Evolutionary conservation across 495 filamentous ascomycete genomes (phyloP).

Genomic region (Acidomyces sp.): DNA sequence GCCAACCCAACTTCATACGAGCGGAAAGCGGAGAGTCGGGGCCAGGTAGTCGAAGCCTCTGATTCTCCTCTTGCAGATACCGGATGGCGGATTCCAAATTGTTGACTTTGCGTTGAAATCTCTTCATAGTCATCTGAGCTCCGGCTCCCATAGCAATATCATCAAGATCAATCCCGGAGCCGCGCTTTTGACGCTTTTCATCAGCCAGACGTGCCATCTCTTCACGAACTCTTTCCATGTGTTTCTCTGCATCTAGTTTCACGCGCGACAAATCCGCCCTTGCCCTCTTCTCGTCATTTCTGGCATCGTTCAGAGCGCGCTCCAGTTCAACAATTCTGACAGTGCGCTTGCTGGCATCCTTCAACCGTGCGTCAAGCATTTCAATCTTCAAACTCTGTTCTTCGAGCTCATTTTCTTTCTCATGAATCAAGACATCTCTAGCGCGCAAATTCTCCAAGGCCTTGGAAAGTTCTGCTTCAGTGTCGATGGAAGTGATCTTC

Average conservation of each 20-base stretch:
- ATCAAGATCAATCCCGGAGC: conserved; percentile 33
- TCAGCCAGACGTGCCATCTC: conserved; percentile 64
- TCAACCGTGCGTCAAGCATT: conserved; percentile 67
- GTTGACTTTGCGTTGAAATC: conserved; percentile 51
- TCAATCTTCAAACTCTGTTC: conserved; percentile 82
- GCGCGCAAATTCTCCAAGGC: conserved; percentile 48
- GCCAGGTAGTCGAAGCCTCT: conserved; percentile 49
- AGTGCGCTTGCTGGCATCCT: conserved; percentile 61
- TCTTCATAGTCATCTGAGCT: conserved; percentile 59
- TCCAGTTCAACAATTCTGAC: conserved; percentile 53
- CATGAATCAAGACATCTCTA: conserved; percentile 35
- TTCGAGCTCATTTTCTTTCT: conserved; percentile 35
- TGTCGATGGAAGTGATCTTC: conserved; percentile 63
- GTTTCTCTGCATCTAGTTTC: conserved; percentile 30
- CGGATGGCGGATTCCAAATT: conserved; percentile 62
- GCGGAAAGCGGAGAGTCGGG: conserved; percentile 31
- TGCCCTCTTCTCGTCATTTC: conserved; percentile 32
- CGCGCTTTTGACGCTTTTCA: conserved; percentile 45
- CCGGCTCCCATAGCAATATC: conserved; percentile 39
- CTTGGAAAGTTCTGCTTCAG: conserved; percentile 40
- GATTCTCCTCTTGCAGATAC: conserved; percentile 65
- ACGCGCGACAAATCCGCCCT: conserved; percentile 35
- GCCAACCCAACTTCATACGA: conserved; percentile 44
- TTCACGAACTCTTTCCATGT: conserved; percentile 52
- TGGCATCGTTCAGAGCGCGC: conserved; percentile 41